These are phyloP conservation scores for Erysimum cheiranthoides DNA, from an alignment of 345 rosid species.

Conservation along the genomic window DNA sequence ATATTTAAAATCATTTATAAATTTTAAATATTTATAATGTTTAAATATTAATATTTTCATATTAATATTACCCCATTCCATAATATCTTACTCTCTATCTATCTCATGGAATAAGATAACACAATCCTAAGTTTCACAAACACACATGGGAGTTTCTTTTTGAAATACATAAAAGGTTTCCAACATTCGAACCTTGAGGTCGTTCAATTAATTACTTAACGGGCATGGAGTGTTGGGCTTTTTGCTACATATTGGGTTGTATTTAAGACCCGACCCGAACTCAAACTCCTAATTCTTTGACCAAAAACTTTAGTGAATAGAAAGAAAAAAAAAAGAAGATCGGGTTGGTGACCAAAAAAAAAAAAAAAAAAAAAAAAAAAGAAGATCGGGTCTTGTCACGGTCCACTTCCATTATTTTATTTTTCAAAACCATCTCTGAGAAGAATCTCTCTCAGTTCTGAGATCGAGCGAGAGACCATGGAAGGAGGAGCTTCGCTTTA, in stretches of 20 bases:
- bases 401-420: constrained; percentile 24
- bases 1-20: no score
- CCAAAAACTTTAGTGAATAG: constrained; percentile 25
- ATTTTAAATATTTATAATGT: no score
- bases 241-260: neutral
- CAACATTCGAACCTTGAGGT: no score
- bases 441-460: neutral
- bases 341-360: no score
- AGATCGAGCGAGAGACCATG: constrained; percentile 25
- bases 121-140: no score
- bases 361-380: neutral
- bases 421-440: neutral
- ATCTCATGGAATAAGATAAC: no score
- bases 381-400: constrained; percentile 35
- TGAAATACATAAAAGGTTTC: no score
- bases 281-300: neutral
- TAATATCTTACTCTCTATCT: no score
- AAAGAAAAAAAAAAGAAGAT: constrained; percentile 8
- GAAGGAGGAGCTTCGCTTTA: constrained; percentile 64
- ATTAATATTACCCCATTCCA: no score
- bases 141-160: no score
- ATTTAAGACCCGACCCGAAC: neutral
- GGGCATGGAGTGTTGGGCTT: neutral
- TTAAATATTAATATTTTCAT: no score
- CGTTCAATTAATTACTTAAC: no score